Base-by-base conservation (phyloP, 2,329 filamentous ascomycete species). In the Beauveria australis region DNA sequence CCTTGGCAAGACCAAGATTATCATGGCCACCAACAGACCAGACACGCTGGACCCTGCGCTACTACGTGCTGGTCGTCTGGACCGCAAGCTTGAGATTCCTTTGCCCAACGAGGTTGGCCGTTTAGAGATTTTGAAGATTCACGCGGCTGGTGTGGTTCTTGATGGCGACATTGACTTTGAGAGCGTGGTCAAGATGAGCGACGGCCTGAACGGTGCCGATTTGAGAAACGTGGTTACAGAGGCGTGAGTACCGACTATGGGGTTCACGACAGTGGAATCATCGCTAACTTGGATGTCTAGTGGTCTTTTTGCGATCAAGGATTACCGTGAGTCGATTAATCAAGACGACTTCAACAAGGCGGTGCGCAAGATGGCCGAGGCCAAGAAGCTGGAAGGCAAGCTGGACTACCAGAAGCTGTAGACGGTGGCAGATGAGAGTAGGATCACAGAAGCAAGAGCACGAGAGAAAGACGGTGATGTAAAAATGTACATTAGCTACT, bases 311-410 rank as follows among this genome's bases (percentile, higher is more conserved):
- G 92, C 94, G 48, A 99, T 99, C 83, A 97, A 97, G 77, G 94
- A 96, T 72, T 96, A 97, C 75, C 83, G 95, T 64, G 94, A 99
- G 69, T 86, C 92, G 14, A 90, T 99, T 76, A 97, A 90, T 77
- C 94, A 99, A 75, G 94, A 99, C 70, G 94, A 99, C 72, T 97
- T 97, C 86, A 99, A 97, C 81, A 97, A 97, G 79, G 94, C 94
- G 4, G 94, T 99, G 59, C 88, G 94, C 67, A 99, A 99, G 84
- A 89, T 99, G 67, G 92, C 90, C 18, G 94, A 99, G 77, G 83
- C 91, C 64, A 99, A 99, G 90, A 99, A 99, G 79, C 78, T 99
- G 69, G 94, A 99, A 77, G 93, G 94, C 76, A 97, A 97, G 80
- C 82, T 97, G 54, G 93, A 97, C 76, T 97, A 97, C 78, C 89